These are phyloP conservation scores for Backusella circina DNA, from an alignment of 192 early-diverging fungal genomes.

Conservation along the genomic window DNA sequence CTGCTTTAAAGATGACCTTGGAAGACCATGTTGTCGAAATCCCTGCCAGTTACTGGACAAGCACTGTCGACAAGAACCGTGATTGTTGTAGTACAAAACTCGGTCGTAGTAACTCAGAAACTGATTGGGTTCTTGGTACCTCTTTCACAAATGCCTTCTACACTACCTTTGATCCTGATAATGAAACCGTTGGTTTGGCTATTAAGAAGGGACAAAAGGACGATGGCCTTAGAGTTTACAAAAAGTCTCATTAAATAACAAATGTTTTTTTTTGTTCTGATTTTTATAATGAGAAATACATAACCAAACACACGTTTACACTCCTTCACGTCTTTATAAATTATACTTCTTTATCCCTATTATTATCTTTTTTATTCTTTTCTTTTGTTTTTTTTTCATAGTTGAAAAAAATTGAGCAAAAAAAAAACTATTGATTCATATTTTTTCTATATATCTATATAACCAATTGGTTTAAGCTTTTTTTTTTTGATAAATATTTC, in stretches of 20 bases:
- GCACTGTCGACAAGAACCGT: conserved; percentile 18
- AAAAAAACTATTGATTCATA: no score
- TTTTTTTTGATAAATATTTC: no score
- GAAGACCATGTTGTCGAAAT: conserved; percentile 22
- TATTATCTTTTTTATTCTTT: no score
- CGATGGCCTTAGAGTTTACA: conserved; percentile 22
- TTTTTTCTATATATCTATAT: no score
- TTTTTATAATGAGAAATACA: neutral
- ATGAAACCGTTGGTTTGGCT: conserved; percentile 28
- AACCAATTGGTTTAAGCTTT: no score
- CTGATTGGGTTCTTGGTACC: conserved; percentile 31
- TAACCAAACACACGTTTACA: neutral
- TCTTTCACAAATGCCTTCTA: conserved; percentile 34
- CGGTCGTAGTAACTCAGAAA: conserved; percentile 17
- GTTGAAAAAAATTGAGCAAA: no score
- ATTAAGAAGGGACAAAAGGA: conserved; percentile 19
- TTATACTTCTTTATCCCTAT: neutral
- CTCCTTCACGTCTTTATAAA: neutral
- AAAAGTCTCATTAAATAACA: conserved; percentile 6
- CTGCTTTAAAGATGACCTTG: conserved; percentile 18
- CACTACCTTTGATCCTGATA: conserved; percentile 31
- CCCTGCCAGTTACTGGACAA: conserved; percentile 34
- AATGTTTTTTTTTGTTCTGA: neutral
- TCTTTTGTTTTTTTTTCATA: neutral
- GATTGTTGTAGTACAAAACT: conserved; percentile 24